Base-by-base conservation (phyloP, 176 grass and related monocot species). In the Stipa capillata region DNA sequence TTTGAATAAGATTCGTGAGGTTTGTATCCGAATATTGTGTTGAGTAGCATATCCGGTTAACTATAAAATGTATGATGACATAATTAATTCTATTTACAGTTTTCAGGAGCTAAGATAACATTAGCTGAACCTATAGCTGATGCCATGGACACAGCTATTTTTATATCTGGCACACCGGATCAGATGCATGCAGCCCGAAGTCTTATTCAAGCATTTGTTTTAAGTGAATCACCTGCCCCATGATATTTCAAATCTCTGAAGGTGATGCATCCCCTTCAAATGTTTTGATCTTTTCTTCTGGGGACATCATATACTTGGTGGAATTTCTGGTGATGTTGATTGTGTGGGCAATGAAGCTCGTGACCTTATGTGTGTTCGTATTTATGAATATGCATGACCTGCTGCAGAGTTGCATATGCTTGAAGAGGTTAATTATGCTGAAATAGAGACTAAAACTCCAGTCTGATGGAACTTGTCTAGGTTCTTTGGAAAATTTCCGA, bases 121-220 rank as follows among this genome's bases (percentile, higher is more conserved):
- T 74, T 95, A 5, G 72, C 86, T 69, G 92, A 99, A 73, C 88
- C 90, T 45, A 76, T 91, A 66, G 78, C 84, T 18, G 90, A 99
- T 76, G 80, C 86, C 17, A 69, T 81, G 25, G 96, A 99, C 84
- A 91, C 84, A 20, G 11, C 82, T 64, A 79, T 99, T 78, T 71
- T 87, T 27, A 83, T 95, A 89, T 91, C 88, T 58, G 96, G 96
- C 50, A 77, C 85, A 40, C 96, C 88, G 44, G 96, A 99, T 49
- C 90, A 95, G 59, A 92, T 94, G 79, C 89, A 95, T 81, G 90
- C 92, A 77, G 96, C 96, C 29, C 87, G 82, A 77, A 99, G 96
- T 81, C 96, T 99, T 87, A 78, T 99, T 74, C 83, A 99, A 89
- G 92, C 96, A 76, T 99, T 93, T 83, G 81, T 99, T 74, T 68